phyloP scores from a whole-genome alignment of 768 basidiomycete genomes.

The Postia placenta region DNA sequence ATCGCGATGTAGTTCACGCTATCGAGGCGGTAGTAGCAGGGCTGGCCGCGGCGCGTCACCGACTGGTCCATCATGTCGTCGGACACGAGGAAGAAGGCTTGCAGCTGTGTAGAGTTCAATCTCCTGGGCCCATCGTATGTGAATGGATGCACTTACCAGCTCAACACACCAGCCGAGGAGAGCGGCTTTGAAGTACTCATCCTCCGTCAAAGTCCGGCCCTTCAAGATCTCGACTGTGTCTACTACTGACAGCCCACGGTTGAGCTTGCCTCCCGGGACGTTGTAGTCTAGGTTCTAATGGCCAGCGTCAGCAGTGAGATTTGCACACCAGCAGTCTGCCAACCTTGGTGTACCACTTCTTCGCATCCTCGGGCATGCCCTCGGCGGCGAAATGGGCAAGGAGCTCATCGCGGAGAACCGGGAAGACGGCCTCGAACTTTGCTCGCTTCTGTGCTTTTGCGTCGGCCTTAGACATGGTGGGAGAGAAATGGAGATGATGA shows the following conservation, averaged over 20 bases:
- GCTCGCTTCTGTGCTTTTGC: conserved; percentile 28
- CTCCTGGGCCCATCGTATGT: background rate
- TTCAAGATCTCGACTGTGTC: conserved; percentile 89
- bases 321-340: conserved; percentile 18
- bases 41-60: conserved; percentile 89
- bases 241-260: conserved; percentile 93
- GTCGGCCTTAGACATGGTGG: conserved; percentile 9
- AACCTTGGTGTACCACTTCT: conserved; percentile 82
- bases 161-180: conserved; percentile 95
- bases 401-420: conserved; percentile 70
- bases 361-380: conserved; percentile 78
- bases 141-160: conserved; percentile 50
- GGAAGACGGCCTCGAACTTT: conserved; percentile 71
- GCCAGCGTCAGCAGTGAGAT: background rate
- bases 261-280: conserved; percentile 94
- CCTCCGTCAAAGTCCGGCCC: conserved; percentile 60
- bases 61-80: conserved; percentile 98
- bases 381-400: conserved; percentile 58
- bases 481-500: background rate
- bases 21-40: conserved; percentile 84
- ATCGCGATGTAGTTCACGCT: conserved; percentile 81
- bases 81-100: conserved; percentile 95
- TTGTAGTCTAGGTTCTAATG: conserved; percentile 83
- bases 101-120: conserved; percentile 50
- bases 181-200: conserved; percentile 86